Conservation (phyloP, 2,329 filamentous ascomycete species). For the Incumbomyces delicatus region DNA sequence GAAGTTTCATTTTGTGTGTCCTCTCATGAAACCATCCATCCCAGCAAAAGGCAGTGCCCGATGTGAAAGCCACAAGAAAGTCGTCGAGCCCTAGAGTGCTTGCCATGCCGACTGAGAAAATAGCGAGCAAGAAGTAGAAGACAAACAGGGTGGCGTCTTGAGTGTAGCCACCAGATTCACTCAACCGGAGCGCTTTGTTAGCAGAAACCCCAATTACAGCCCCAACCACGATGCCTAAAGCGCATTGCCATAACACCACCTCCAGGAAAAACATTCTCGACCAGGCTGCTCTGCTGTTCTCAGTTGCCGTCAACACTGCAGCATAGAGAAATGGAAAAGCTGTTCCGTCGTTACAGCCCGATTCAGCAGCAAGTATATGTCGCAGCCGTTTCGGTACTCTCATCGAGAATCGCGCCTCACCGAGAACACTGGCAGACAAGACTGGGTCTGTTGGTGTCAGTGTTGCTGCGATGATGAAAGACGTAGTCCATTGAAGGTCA, state of each 20-base stretch:
- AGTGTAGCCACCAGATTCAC: constrained; percentile 36
- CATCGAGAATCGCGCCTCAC: constrained; percentile 43
- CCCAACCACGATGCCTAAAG: constrained; percentile 39
- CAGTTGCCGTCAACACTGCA: constrained; percentile 38
- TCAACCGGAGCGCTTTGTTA: constrained; percentile 41
- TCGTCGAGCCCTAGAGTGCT: constrained; percentile 45
- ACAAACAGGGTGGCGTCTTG: constrained; percentile 42
- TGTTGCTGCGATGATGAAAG: constrained; percentile 44
- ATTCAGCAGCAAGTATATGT: constrained; percentile 44
- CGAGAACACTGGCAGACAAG: constrained; percentile 44
- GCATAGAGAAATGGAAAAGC: constrained; percentile 49
- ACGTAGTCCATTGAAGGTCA: constrained; percentile 34
- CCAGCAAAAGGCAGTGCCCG: constrained; percentile 45
- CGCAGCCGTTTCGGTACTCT: constrained; percentile 43
- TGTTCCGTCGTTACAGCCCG: constrained; percentile 46
- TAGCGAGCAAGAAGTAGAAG: constrained; percentile 47
- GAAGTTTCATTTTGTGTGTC: constrained; percentile 37
- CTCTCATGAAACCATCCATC: constrained; percentile 44
- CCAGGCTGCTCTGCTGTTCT: constrained; percentile 29
- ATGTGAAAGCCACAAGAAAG: constrained; percentile 48
- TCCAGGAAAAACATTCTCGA: constrained; percentile 45
- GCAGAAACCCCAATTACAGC: constrained; percentile 38
- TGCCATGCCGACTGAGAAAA: constrained; percentile 43
- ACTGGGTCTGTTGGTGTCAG: constrained; percentile 50
- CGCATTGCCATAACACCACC: constrained; percentile 47